Percentiles rank a stretch among this genome's conserved stretches.
Evolutionary conservation across 805 yeast genomes (phyloP).

Genomic region (Huiozyma naganishii): DNA sequence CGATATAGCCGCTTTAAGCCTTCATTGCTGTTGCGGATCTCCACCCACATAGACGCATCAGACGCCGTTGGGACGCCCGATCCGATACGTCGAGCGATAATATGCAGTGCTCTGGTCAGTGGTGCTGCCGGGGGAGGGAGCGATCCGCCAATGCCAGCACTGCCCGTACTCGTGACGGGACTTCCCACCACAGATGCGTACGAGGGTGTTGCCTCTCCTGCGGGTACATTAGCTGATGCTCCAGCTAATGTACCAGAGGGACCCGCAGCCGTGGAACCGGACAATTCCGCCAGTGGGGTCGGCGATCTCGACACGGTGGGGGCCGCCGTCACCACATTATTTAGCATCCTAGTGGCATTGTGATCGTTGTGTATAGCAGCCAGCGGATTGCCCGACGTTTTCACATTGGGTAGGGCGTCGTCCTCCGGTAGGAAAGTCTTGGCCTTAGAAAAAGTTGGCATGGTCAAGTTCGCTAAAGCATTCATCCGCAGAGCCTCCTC

Average conservation of each 20-base stretch:
- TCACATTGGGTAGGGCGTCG: neutral
- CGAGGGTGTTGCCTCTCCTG: too few species aligned
- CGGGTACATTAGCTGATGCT: too few species aligned
- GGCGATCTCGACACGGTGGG: too few species aligned
- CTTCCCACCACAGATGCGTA: too few species aligned
- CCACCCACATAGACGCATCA: slow-evolving; percentile 16
- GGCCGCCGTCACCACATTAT: too few species aligned
- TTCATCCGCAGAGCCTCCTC: neutral
- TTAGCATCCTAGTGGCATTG: neutral
- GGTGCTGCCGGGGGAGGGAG: too few species aligned
- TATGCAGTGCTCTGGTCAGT: neutral
- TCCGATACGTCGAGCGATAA: slow-evolving; percentile 10
- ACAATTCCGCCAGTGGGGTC: too few species aligned
- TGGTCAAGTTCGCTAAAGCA: neutral
- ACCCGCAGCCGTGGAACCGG: too few species aligned
- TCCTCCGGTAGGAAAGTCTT: neutral
- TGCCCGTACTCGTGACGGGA: too few species aligned
- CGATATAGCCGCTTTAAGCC: slow-evolving; percentile 14
- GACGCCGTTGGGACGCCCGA: slow-evolving; percentile 14
- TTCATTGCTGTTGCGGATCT: slow-evolving; percentile 12
- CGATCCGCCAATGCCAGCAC: too few species aligned
- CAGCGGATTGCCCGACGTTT: neutral
- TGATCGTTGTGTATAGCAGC: neutral
- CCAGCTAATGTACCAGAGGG: too few species aligned
- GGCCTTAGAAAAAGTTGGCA: neutral